Evolutionary conservation across 2,329 filamentous ascomycete genomes (phyloP), one percentile per base, ranked within the genome.

Genomic region (Talaromyces albobiverticillius): DNA sequence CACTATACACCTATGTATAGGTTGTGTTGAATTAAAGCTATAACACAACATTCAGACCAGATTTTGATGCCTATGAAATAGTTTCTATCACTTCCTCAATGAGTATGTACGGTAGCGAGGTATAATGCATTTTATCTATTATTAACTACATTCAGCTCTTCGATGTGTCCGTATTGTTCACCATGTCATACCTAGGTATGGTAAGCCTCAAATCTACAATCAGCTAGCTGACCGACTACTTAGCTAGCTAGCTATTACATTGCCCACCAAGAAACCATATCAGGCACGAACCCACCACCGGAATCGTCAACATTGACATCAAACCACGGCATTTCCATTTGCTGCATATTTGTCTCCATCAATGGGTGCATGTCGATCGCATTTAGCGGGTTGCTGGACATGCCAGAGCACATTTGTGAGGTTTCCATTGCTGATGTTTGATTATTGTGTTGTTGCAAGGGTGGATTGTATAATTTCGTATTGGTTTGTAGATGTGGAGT

Each of bases 231-330:
- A 9, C 25, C 25, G n/a, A n/a, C n/a, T n/a, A n/a, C n/a, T n/a
- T n/a, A n/a, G n/a, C n/a, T n/a, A n/a, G n/a, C n/a, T n/a, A 14
- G 31, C 7, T 56, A 65, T 11, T 61, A 23, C 31, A 61, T 14
- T 40, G 59, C 20, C 26, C 55, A 56, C 49, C 53, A 58, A 20
- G 34, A 45, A 42, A 40, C 38, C 32, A 50, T 53, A 42, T 53
- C 49, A 13, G 48, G 49, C 22, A 56, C 56, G 23, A 56, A 58
- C n/a, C 56, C 56, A 22, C 56, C 56, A 4, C 56, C 45, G 7
- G 53, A 51, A 25, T 58, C 54, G 40, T 55, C 47, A 32, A 58
- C 49, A 11, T 56, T 48, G 45, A 49, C 46, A 29, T 58, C 48
- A n/a, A 41, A 34, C 56, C 46, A 58, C n/a, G 13, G 16, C 29